Base-by-base conservation (phyloP, 352 stramenopile species). In the Phytophthora parvispora region DNA sequence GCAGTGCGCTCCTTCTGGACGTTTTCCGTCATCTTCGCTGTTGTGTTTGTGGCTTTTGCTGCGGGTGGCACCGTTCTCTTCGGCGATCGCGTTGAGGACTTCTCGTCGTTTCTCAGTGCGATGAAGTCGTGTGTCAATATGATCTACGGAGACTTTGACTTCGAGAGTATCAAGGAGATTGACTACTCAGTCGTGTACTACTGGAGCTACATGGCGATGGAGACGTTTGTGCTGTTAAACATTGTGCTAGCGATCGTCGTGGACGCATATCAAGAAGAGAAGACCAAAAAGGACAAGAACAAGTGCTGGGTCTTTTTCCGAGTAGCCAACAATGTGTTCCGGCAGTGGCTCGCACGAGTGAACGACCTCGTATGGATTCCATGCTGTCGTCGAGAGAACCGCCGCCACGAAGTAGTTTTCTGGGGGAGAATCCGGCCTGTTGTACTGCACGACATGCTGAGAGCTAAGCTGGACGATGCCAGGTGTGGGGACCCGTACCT, bases 201-300 rank as follows among this genome's bases (percentile, higher is more conserved):
- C 63, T 91, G 83, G 85, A 42, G 52, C 9, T 89, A 88, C 64
- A 89, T 93, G 77, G 52, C 89, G 16, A 70, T 90, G 29, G 77
- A 88, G 64, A 85, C 74, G 22, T 83, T 93, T 48, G 72, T 91
- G 27, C 70, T 93, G 27, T 72, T 93, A 61, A 93, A 89, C 49
- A 91, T 93, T 64, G 84, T 91, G 64, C 76, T 93, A 10, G 85
- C 83, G n/a, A 91, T 93, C 47, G 81, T 93, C 1, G 69, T 93
- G 15, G 81, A 90, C 29, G 74, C 83, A 10, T 93, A 89, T 52
- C 66, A 71, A 9, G 69, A 86, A 31, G 81, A 78, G 16, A 72
- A 85, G 40, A 72, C 47, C 20, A 74, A 76, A 8, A 72, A 72
- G 9, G 74, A 66, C 31, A 73, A 64, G 18, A 72, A 64, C 56